Evolutionary conservation across 2,329 filamentous ascomycete species (phyloP), one percentile per base, ranked within the genome.

Genomic region (Camptophora hylomeconis): DNA sequence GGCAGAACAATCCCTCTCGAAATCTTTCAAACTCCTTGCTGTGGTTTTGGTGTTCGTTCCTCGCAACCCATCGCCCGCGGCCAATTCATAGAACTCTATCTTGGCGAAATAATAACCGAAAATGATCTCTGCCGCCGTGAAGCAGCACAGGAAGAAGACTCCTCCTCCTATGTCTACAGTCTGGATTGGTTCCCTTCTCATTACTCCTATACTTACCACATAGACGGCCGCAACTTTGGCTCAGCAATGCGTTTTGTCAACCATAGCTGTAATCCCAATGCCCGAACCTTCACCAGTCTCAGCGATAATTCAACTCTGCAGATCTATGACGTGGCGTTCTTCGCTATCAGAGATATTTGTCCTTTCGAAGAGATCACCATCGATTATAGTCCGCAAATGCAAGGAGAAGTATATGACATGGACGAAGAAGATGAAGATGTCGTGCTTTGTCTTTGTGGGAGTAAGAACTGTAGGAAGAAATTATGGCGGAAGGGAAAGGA

Each of bases 211-310:
- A 32, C 45, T 1, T 60, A 57, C 27, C 50, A 61, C 4, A 47
- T 63, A 1, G 60, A 63, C 27, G 58, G 58, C 0, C 48, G 50
- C 22, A 54, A 51, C 15, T 55, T 57, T 24, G 60, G 60, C 4
- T 48, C 50, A 0, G 42, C 56, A 0, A 60, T 57, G 4, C 51
- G 60, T 0, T 63, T 62, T 32, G 60, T 63, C 39, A 63, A 63
- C 25, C 60, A 63, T 33, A 61, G 57, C 1, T 63, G 60, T 44
- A 53, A 56, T 12, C 59, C 60, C 0, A 65, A 64, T 28, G 60
- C 57, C 37, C 51, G 52, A 7, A 56, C 59, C 22, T 51, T 61
- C 14, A 46, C 58, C 0, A 59, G 61, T 0, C 54, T 58, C 1
- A 55, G 56, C 0, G 52, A 51, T 3, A 53, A 59, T 12, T 50